Base-by-base conservation (phyloP, 2,329 filamentous ascomycete genomes). In the Fusarium sp. region DNA sequence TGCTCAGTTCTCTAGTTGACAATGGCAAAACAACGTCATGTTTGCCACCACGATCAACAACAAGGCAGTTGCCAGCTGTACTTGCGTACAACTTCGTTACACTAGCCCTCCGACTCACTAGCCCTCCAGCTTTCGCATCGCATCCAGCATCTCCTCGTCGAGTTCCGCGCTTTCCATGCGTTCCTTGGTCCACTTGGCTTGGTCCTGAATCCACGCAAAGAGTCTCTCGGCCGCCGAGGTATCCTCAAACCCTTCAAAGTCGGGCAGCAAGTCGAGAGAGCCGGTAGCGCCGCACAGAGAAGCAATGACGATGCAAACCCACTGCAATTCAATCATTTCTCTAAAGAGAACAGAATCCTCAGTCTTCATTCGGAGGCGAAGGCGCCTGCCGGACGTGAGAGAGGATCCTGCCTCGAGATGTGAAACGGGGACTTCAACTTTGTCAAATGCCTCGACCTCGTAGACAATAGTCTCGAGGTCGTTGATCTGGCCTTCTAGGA, bases 241-340 rank as follows among this genome's bases (percentile, higher is more conserved):
- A 9, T 34, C 31, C 31, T 12, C 31, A 34, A 34, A 36, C 15
- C 30, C 16, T 13, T 51, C 47, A 31, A 36, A 37, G 12, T 39
- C 48, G 6, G 36, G 48, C 18, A 52, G 9, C 16, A 52, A 16
- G 6, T 15, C 7, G 0, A 18, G 50, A 15, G 50, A 53, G 12
- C 36, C 36, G 12, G 50, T 3, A 40, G 12, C 36, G 4, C 50
- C 50, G 16, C 36, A 37, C 10, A 53, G 34, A 16, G 34, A 18
- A 5, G 50, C 50, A 3, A 39, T 13, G 7, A n/a, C 13, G 15
- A 40, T 18, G 36, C 50, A 53, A 6, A 11, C 50, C 50, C 50
- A 53, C 13, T 53, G 50, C 11, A 53, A n/a, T 18, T 53, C 36
- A 2, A 53, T 15, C 50, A 53, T 53, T 11, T 15, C 50, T n/a